phyloP scores from a whole-genome alignment of 2,329 filamentous ascomycete species.

The Fusarium odoratissimum region DNA sequence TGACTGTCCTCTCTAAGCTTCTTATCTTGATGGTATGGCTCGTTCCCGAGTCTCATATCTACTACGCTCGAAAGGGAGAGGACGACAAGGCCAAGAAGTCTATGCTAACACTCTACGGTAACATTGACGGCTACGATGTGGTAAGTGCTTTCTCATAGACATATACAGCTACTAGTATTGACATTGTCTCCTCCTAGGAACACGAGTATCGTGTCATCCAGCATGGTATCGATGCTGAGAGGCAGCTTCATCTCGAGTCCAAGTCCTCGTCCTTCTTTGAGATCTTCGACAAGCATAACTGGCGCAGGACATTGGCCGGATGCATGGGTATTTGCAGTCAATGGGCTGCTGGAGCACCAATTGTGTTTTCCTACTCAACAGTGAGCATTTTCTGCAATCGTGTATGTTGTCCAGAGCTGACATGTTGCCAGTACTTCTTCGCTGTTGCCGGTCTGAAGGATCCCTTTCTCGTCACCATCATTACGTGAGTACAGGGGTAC shows the following conservation, averaged over 20 bases:
- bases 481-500: neutral
- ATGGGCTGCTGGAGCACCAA: constrained; percentile 19
- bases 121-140: neutral
- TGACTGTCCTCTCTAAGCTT: neutral
- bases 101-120: neutral
- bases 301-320: constrained; percentile 19
- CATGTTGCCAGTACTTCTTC: neutral
- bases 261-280: constrained; percentile 13
- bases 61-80: neutral
- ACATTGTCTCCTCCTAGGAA: neutral
- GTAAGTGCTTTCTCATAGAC: neutral
- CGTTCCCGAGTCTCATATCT: neutral
- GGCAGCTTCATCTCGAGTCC: neutral
- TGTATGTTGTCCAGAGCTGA: neutral
- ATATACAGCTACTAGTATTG: fast-evolving
- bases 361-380: constrained; percentile 13
- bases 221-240: neutral
- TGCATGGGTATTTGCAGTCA: constrained; percentile 27
- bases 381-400: no score
- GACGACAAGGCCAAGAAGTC: neutral
- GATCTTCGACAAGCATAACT: constrained; percentile 12
- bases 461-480: neutral
- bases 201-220: neutral
- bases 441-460: neutral
- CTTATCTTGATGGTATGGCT: neutral